Evolutionary conservation across 2,329 filamentous ascomycete species (phyloP).

Genomic region (Nemania sp.): DNA sequence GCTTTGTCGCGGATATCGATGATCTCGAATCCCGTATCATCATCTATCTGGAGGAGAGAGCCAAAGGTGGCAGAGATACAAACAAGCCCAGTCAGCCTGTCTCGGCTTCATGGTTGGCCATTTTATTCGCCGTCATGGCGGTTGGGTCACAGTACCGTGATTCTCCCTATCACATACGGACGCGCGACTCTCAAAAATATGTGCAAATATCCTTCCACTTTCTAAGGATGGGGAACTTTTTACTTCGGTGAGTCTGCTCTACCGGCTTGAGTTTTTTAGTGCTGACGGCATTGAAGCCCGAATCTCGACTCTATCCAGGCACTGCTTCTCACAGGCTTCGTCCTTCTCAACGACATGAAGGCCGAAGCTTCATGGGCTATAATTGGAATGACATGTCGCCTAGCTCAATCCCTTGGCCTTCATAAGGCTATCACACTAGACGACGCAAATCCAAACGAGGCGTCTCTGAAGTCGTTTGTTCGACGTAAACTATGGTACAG

Average conservation of each 20-base stretch:
- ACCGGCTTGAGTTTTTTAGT: no score
- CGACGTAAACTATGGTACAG: constrained; percentile 59
- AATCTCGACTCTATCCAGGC: constrained; percentile 70
- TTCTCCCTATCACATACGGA: constrained; percentile 64
- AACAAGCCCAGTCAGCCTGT: constrained; percentile 55
- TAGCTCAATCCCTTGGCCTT: constrained; percentile 68
- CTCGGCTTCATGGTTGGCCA: constrained; percentile 68
- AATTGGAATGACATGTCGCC: constrained; percentile 64
- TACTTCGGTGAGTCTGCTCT: constrained; percentile 54
- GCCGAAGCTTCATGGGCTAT: constrained; percentile 70
- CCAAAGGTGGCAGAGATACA: constrained; percentile 56
- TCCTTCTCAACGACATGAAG: constrained; percentile 71
- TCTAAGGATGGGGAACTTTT: constrained; percentile 64
- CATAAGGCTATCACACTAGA: constrained; percentile 55
- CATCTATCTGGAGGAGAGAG: constrained; percentile 67
- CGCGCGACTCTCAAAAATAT: constrained; percentile 63
- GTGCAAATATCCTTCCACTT: constrained; percentile 70
- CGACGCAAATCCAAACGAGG: constrained; percentile 51
- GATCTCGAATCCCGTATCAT: constrained; percentile 68
- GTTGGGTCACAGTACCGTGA: constrained; percentile 71
- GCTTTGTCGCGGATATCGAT: constrained; percentile 68
- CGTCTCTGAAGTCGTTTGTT: constrained; percentile 57
- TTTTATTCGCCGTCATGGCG: constrained; percentile 67
- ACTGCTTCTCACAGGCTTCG: constrained; percentile 64
- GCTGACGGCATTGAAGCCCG: constrained; percentile 47